Percentiles rank a stretch among this genome's conserved stretches.
These are phyloP conservation scores for Rhodotorula sp. DNA, from an alignment of 1,284 basidiomycete species.

Conservation along the genomic window DNA sequence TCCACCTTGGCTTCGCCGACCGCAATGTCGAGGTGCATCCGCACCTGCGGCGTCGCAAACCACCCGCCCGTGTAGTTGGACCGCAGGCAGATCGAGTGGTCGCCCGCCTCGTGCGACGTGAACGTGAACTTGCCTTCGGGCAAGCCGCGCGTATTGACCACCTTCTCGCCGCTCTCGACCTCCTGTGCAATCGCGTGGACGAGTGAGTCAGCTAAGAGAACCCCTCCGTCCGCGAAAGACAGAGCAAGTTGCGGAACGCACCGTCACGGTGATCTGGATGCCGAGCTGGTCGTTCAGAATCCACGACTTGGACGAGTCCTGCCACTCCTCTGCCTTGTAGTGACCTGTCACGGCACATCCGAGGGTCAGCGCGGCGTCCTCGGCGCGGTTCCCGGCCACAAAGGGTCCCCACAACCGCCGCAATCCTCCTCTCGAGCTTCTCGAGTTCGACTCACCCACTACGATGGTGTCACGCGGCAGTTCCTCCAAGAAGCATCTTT, in stretches of 20 bases:
- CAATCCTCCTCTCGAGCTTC: neutral
- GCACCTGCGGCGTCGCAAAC: slow-evolving; percentile 84
- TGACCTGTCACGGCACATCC: slow-evolving; percentile 62
- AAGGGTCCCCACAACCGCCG: too few species aligned
- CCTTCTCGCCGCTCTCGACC: slow-evolving; percentile 68
- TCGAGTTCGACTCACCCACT: slow-evolving; percentile 65
- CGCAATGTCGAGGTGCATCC: slow-evolving; percentile 90
- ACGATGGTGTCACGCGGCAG: slow-evolving; percentile 93
- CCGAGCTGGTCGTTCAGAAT: slow-evolving; percentile 74
- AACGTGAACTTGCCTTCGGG: slow-evolving; percentile 93
- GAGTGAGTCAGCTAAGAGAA: slow-evolving; percentile 2
- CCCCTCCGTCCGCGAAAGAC: neutral
- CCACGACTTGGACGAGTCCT: slow-evolving; percentile 70
- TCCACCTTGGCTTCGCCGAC: slow-evolving; percentile 48
- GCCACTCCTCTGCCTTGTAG: slow-evolving; percentile 90
- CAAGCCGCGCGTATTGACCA: slow-evolving; percentile 85
- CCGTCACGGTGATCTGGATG: slow-evolving; percentile 86
- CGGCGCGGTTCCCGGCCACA: too few species aligned
- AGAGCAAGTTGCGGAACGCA: slow-evolving; percentile 51
- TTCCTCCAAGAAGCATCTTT: slow-evolving; percentile 89
- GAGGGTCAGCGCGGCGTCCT: neutral
- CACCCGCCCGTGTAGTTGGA: slow-evolving; percentile 82
- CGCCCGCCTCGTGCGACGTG: slow-evolving; percentile 92
- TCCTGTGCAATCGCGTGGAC: slow-evolving; percentile 59
- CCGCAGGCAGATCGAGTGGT: slow-evolving; percentile 93